Base-by-base conservation (phyloP, 176 grass and related monocot species). In the Carex myosuroides region DNA sequence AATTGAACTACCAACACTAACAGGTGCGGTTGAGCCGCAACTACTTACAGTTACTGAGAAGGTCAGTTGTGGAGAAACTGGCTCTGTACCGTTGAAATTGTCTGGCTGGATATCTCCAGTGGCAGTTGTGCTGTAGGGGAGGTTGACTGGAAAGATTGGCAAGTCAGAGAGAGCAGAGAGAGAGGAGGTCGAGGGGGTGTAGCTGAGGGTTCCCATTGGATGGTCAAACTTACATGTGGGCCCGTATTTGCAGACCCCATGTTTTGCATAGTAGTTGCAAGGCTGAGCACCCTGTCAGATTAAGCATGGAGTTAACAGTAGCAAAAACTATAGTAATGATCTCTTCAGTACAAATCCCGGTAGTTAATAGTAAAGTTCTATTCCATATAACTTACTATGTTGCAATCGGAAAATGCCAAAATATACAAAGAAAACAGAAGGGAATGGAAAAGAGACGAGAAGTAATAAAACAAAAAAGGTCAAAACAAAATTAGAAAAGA, bases 211-310 rank as follows among this genome's bases (percentile, higher is more conserved):
- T 55, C 79, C 61, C 13, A 90, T 64, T 9, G 88, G 88, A 80
- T 90, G 88, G 78, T 90, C 88, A 84, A 87, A 90, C 58, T 90
- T 90, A 55, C 88, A 90, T 22, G 88, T 87, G 30, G 75, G 88
- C 54, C 88, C 88, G 57, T 87, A 90, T 83, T 90, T 90, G 74
- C 88, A 90, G 37, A 90, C 72, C 48, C 88, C 88, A 80, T 81
- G 88, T 78, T 90, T 81, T 18, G 74, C 57, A 26, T 84, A 90
- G 81, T 84, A 90, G 18, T 66, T 64, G 72, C 88, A 90, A 52
- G 53, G 70, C 55, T 90, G 80, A 64, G 88, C 73, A 64, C 88
- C 88, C 88, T 90, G 70, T 46, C 16, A 39, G 22, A 81, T 29
- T 24, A 44, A 81, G 22, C 79, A 64, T 64, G 11, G 37, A 64